Evolutionary conservation across 176 grass and related monocot genomes (phyloP).

Genomic region (Urochloa ruziziensis): DNA sequence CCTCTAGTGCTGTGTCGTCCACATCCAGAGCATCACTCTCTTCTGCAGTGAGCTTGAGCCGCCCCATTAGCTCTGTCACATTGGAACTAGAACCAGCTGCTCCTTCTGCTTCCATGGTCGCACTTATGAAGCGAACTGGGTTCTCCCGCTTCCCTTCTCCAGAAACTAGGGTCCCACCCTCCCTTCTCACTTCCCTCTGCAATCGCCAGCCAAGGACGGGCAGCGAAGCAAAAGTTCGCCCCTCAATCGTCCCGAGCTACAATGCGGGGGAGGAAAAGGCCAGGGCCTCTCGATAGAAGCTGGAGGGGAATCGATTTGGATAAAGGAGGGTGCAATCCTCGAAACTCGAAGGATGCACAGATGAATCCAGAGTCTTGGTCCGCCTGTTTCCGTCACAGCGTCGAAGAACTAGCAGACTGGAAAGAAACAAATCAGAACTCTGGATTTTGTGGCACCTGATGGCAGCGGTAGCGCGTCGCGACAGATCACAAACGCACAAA

Average conservation of each 20-base stretch:
- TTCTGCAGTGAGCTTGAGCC: background rate
- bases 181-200: too few relatives aligned
- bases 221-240: background rate
- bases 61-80: background rate
- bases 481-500: too few relatives aligned
- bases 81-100: background rate
- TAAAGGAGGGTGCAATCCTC: background rate
- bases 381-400: too few relatives aligned
- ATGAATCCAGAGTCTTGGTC: background rate
- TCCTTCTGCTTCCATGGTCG: background rate
- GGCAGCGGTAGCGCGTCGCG: too few relatives aligned
- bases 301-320: background rate
- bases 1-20: background rate
- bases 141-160: too few relatives aligned
- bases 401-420: too few relatives aligned
- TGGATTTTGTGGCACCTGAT: too few relatives aligned
- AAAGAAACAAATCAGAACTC: too few relatives aligned
- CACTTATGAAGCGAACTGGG: too few relatives aligned
- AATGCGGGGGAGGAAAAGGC: too few relatives aligned
- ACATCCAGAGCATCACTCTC: background rate
- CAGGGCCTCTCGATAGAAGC: background rate
- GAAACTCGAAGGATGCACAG: background rate
- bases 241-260: background rate
- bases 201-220: background rate
- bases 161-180: too few relatives aligned